Evolutionary conservation across 208 protist species (phyloP).

Genomic region (Kentomonas sorsogonicus): DNA sequence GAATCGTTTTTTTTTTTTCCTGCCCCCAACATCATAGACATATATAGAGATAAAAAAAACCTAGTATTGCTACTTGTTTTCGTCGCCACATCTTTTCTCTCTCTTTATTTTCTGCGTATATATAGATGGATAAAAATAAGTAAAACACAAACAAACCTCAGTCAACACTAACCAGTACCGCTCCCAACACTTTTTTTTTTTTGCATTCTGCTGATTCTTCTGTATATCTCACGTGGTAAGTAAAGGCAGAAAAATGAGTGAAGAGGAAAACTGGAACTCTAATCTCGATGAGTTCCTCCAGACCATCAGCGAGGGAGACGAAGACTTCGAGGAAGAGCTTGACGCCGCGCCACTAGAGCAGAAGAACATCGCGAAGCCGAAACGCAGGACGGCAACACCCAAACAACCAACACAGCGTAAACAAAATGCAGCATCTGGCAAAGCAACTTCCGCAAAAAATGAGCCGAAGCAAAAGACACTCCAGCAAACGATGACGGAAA

Average conservation of each 20-base stretch:
- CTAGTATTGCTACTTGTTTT: neutral
- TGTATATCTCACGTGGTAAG: neutral
- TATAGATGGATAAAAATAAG: too few relatives aligned
- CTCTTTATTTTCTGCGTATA: neutral
- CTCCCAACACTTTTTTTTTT: conserved; percentile 2
- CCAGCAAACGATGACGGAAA: conserved; percentile 40
- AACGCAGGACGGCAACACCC: too few relatives aligned
- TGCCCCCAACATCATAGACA: too few relatives aligned
- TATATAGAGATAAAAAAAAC: neutral
- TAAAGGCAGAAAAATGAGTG: too few relatives aligned
- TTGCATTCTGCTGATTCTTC: neutral
- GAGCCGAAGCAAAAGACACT: conserved; percentile 70
- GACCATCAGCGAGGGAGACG: too few relatives aligned
- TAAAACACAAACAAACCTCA: neutral
- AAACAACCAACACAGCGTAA: neutral
- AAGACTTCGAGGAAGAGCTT: too few relatives aligned
- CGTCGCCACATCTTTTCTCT: neutral
- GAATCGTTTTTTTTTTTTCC: too few relatives aligned
- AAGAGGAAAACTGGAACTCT: too few relatives aligned
- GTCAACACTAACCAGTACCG: neutral
- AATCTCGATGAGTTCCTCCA: too few relatives aligned
- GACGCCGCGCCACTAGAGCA: too few relatives aligned
- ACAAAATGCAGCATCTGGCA: neutral
- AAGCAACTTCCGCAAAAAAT: conserved; percentile 22
- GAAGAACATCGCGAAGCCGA: too few relatives aligned